Evolutionary conservation across 2,329 filamentous ascomycete species (phyloP).

Genomic region (Diplodia seriata): DNA sequence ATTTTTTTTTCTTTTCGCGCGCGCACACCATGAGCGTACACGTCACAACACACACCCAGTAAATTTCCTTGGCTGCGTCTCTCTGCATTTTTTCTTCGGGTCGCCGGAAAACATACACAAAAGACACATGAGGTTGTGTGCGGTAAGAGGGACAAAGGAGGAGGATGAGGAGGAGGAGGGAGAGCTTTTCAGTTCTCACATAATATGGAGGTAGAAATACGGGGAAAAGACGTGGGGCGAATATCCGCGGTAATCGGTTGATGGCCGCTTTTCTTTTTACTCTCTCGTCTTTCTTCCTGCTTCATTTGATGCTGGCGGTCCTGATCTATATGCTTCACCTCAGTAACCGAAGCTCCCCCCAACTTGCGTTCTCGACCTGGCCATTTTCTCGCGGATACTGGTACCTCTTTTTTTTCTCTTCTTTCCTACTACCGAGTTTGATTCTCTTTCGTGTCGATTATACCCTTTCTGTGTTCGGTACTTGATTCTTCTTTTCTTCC

Average conservation of each 20-base stretch:
- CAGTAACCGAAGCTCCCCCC: not conserved
- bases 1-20: not conserved
- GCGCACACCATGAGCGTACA: not conserved
- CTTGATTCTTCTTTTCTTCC: not conserved
- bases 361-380: not conserved
- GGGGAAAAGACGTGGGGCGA: not conserved
- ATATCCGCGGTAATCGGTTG: not conserved
- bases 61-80: constrained; percentile 11
- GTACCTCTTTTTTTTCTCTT: not conserved
- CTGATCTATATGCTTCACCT: not conserved
- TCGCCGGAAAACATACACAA: not conserved
- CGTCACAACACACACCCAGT: constrained; percentile 1
- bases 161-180: not conserved
- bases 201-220: not conserved
- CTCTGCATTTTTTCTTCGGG: constrained; percentile 3
- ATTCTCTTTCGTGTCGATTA: constrained; percentile 19
- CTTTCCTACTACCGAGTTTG: not conserved
- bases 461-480: constrained; percentile 20
- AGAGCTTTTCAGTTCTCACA: not conserved
- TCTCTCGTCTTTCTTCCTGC: not conserved
- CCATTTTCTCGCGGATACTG: not conserved
- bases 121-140: not conserved
- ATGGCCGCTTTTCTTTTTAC: not conserved
- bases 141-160: not conserved
- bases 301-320: not conserved